phyloP scores from a whole-genome alignment of 1,284 basidiomycete genomes.

The Ceratobasidium papillatum region DNA sequence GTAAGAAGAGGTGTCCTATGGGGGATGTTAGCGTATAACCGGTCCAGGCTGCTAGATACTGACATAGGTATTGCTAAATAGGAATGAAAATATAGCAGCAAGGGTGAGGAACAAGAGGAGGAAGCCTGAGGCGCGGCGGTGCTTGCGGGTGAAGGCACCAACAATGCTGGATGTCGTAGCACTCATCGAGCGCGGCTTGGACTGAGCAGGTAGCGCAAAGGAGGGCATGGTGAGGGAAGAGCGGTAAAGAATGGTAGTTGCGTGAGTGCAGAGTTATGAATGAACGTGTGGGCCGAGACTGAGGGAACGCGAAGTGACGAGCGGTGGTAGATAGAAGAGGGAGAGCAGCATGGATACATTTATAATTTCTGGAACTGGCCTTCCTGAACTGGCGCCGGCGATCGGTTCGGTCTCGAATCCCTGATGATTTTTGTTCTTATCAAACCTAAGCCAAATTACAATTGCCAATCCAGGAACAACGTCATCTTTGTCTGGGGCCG shows the following conservation, averaged over 20 bases:
- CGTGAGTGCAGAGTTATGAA: conserved; percentile 5
- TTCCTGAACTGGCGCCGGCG: neutral
- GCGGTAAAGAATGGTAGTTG: neutral
- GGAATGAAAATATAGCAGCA: conserved; percentile 37
- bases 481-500: neutral
- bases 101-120: conserved; percentile 39
- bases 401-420: conserved; percentile 17
- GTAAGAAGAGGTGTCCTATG: conserved; percentile 7
- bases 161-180: conserved; percentile 3
- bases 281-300: conserved; percentile 12
- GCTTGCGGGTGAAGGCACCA: conserved; percentile 26
- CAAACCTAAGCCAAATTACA: neutral
- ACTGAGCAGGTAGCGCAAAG: conserved; percentile 11
- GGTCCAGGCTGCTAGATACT: neutral
- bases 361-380: neutral
- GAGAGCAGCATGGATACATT: conserved; percentile 15
- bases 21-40: neutral
- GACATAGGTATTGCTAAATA: conserved; percentile 6
- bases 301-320: conserved; percentile 20
- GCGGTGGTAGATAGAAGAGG: neutral
- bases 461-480: conserved; percentile 8
- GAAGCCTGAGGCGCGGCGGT: conserved; percentile 40
- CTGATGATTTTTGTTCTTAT: neutral
- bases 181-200: conserved; percentile 3
- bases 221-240: neutral